Conservation (phyloP, 169 alveolate species). For the Plasmodium gallinaceum region DNA sequence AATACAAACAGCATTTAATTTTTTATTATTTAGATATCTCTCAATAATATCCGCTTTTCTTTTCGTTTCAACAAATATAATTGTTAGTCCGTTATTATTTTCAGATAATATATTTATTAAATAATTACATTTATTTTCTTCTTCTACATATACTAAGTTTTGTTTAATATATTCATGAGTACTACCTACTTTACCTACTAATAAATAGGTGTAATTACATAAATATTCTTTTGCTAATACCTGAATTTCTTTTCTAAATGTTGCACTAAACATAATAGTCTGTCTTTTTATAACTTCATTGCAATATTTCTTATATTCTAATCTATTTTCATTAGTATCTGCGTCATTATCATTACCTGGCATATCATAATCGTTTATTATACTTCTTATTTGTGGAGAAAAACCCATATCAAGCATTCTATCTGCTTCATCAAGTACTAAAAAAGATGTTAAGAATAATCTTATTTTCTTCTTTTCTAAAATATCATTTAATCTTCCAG, state of each 20-base stretch:
- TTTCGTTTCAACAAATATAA: constrained; percentile 91
- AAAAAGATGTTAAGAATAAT: constrained; percentile 86
- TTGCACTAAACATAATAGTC: constrained; percentile 95
- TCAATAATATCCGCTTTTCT: constrained; percentile 93
- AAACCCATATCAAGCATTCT: constrained; percentile 97
- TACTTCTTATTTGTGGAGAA: constrained; percentile 92
- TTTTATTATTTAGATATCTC: constrained; percentile 84
- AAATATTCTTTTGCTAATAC: constrained; percentile 93
- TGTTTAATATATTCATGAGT: constrained; percentile 95
- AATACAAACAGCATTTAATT: constrained; percentile 90
- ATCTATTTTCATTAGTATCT: constrained; percentile 22
- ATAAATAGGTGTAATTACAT: constrained; percentile 89
- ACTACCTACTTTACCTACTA: constrained; percentile 95
- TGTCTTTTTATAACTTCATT: constrained; percentile 83
- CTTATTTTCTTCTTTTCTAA: constrained; percentile 87
- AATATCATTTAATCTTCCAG: constrained; percentile 96
- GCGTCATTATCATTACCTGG: constrained; percentile 79
- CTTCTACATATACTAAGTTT: constrained; percentile 90
- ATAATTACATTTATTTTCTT: constrained; percentile 89
- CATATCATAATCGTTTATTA: constrained; percentile 89
- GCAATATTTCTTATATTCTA: constrained; percentile 33
- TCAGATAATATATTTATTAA: constrained; percentile 88
- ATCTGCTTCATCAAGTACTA: constrained; percentile 96
- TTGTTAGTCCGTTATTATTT: constrained; percentile 83
- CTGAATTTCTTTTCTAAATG: constrained; percentile 94